Conservation (phyloP, 2,329 filamentous ascomycete genomes). For the Colletotrichum sp. region DNA sequence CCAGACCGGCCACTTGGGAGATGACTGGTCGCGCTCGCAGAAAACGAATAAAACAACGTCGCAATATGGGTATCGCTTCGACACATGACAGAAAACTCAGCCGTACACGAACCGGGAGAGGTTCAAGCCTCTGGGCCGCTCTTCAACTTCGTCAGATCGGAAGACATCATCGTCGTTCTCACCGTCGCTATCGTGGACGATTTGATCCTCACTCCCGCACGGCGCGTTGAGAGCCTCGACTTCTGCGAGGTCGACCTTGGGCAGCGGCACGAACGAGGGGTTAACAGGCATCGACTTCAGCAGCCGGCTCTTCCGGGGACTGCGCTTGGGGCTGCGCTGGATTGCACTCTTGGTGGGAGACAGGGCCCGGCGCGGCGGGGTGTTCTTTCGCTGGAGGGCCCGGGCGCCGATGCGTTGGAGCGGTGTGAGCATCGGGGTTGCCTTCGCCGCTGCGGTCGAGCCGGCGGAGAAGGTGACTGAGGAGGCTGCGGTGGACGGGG, state of each 20-base stretch:
- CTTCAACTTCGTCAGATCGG: conserved; percentile 25
- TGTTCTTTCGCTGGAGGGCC: conserved; percentile 40
- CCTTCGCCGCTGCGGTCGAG: conserved; percentile 36
- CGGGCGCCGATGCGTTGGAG: conserved; percentile 57
- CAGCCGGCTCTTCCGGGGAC: conserved; percentile 24
- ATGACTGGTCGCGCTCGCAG: not conserved
- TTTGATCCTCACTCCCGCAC: conserved; percentile 61
- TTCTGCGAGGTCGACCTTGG: conserved; percentile 58
- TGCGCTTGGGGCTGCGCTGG: conserved; percentile 24
- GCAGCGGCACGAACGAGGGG: conserved; percentile 59
- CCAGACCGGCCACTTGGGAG: not conserved
- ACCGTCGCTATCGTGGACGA: conserved; percentile 57
- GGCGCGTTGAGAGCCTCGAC: conserved; percentile 54
- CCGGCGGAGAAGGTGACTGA: conserved; percentile 43
- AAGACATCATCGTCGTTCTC: conserved; percentile 44
- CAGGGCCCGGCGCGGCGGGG: conserved; percentile 26
- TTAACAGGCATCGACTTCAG: conserved; percentile 48
- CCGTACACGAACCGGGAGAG: conserved; percentile 53
- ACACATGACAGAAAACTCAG: conserved; percentile 22
- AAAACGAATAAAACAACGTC: conserved; percentile 8
- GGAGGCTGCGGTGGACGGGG: conserved; percentile 47
- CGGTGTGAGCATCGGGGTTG: conserved; percentile 52
- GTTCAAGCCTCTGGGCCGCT: conserved; percentile 41
- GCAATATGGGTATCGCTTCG: conserved; percentile 4
- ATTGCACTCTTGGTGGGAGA: conserved; percentile 16